These are phyloP conservation scores for Silene conica DNA, from an alignment of 148 eudicot genomes.

Conservation along the genomic window DNA sequence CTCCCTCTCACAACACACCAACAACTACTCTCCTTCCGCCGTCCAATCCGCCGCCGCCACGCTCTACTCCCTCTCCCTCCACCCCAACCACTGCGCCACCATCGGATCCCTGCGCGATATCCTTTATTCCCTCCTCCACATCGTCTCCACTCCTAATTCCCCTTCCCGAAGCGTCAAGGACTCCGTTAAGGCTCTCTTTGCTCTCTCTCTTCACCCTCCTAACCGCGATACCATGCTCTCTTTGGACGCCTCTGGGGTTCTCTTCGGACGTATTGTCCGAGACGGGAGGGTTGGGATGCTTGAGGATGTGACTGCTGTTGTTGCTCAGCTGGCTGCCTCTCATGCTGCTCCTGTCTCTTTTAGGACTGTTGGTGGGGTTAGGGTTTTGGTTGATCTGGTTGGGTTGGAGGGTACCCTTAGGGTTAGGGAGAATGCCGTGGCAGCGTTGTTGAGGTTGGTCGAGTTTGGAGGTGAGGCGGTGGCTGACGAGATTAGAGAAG, in stretches of 20 bases:
- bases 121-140: conserved; percentile 55
- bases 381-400: conserved; percentile 64
- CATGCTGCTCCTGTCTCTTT: conserved; percentile 43
- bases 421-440: conserved; percentile 47
- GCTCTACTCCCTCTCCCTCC: conserved; percentile 45
- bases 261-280: conserved; percentile 50
- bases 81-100: conserved; percentile 43
- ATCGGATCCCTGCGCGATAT: conserved; percentile 77
- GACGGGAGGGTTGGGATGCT: conserved; percentile 60
- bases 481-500: conserved; percentile 37
- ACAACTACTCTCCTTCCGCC: conserved; percentile 31
- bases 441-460: conserved; percentile 72
- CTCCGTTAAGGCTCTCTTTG: conserved; percentile 66
- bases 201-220: conserved; percentile 42
- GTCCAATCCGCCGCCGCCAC: conserved; percentile 69
- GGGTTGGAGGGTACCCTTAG: conserved; percentile 44
- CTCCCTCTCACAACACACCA: conserved; percentile 44
- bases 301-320: conserved; percentile 85
- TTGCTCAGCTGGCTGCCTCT: conserved; percentile 73
- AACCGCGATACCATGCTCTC: conserved; percentile 52
- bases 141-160: conserved; percentile 37
- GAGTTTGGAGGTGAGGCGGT: conserved; percentile 47
- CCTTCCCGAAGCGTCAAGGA: conserved; percentile 53
- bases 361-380: conserved; percentile 43
- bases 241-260: conserved; percentile 48